Evolutionary conservation across 305 asterid genomes (phyloP), one percentile per base, ranked within the genome.

Genomic region (Fraxinus angustifolia): DNA sequence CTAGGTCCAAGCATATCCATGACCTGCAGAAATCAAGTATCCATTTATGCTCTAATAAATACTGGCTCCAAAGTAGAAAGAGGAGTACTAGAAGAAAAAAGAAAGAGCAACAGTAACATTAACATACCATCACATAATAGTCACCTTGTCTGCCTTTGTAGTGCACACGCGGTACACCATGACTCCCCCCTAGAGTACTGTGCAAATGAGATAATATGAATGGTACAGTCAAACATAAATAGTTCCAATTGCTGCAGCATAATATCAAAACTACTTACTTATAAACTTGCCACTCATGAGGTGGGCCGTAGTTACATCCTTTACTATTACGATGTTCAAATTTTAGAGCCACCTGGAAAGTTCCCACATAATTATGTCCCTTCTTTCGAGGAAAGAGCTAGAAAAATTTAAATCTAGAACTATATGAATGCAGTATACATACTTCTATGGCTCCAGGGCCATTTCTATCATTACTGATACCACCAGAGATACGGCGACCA

Each of bases 1-100:
- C 98, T 95, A 2, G 98, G 98, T 71, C 98, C 98, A 53, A 95
- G 96, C 82, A 91, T 90, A 87, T 95, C 98, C 98, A 95, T 95
- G 78, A 95, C 98, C 98, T 95, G 90, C 78, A 83, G 83, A 73
- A 81, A 67, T 77, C 73, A 86, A 53, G 75, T 12, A 26, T 60
- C 67, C 19, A 73, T 31, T 73, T 62, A 80, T 70, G 33, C 78
- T 40, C 2, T 16, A 38, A 48, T 16, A 75, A 67, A 23, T 76
- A 30, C 4, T 67, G 78, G 58, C 48, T 60, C 65, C 11, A n/a
- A 83, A 81, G 36, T 30, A 31, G 10, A 70, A 70, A 70, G 19
- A 45, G 60, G 19, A 48, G 60, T 35, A 78, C 30, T 58, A 3
- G 40, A 67, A n/a, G 48, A 82, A 38, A 81, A 60, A 19, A 16